A percentile compares a stretch with the other conserved stretches of the same genome.
phyloP scores from a whole-genome alignment of 257 asterid genomes.

The Oldenlandia corymbosa region DNA sequence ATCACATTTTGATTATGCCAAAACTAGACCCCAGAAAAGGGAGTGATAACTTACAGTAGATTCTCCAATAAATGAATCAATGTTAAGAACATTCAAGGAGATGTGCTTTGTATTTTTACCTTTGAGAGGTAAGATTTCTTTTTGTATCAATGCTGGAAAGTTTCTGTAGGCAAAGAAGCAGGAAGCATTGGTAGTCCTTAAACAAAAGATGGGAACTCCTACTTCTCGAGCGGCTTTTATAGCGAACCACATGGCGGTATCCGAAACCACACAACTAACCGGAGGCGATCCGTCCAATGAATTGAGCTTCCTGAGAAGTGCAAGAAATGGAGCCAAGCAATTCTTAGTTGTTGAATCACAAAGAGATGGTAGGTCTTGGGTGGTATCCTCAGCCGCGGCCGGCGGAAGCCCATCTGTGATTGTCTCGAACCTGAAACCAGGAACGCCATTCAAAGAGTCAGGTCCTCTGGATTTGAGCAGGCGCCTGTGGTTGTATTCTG shows the following conservation, averaged over 20 bases:
- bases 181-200: slow-evolving; percentile 18
- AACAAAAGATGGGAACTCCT: slow-evolving; percentile 19
- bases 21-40: too few species aligned
- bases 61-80: neutral
- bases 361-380: slow-evolving; percentile 22
- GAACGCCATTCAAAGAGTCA: slow-evolving; percentile 9
- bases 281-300: slow-evolving; percentile 2
- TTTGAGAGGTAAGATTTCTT: slow-evolving; percentile 23
- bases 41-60: neutral
- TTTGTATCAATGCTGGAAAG: slow-evolving; percentile 12
- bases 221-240: slow-evolving; percentile 23
- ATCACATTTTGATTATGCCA: neutral
- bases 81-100: neutral
- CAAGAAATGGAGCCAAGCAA: slow-evolving; percentile 20
- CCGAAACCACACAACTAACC: slow-evolving; percentile 26
- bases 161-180: slow-evolving; percentile 15
- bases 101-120: too few species aligned
- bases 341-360: slow-evolving; percentile 12
- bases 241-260: slow-evolving; percentile 22
- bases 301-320: slow-evolving; percentile 22
- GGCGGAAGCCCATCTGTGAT: slow-evolving; percentile 37
- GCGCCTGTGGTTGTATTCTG: slow-evolving; percentile 44
- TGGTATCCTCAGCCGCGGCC: slow-evolving; percentile 14
- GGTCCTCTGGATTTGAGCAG: slow-evolving; percentile 24
- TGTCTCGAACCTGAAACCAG: slow-evolving; percentile 26